Base-by-base conservation (phyloP, 495 filamentous ascomycete species). In the Hypoxylon subgilvum region DNA sequence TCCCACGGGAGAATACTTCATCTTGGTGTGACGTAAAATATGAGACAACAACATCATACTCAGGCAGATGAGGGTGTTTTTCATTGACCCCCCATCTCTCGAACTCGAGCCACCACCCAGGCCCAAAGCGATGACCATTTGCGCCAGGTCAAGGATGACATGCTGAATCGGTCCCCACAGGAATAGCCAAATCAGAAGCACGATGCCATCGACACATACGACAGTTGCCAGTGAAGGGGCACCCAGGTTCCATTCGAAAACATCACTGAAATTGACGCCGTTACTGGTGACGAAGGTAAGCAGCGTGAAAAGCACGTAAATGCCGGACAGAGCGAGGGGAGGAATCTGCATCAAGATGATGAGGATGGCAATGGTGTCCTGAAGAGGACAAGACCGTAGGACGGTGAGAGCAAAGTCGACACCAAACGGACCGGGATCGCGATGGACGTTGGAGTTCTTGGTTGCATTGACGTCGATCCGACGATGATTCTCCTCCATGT, bases 311-410 rank as follows among this genome's bases (percentile, higher is more conserved):
- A 97, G 82, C 67, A 92, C 86, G 69, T 99, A 95, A 69, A 96
- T 89, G 69, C 91, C 78, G 47, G 91, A 92, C 54, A 97, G 81
- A 49, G 96, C 84, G 63, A 91, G 90, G 18, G 93, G 90, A 19
- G 95, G 92, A n/a, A 96, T 84, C 71, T 96, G 94, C 67, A 99
- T 86, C 50, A 99, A 84, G 70, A 99, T 88, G 72, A 99, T 97
- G 70, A 99, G 82, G 69, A 99, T 96, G 67, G 94, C 92, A 74
- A 99, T 90, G 50, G 94, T 96, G 77, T 99, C 94, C 72, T 89
- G 86, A 60, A 96, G 85, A 18, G 94, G 94, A 66, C 91, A 96
- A 19, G 91, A 92, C 58, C 83, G 82, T 58, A 98, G 84, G 54
- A 98, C 94, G 34, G 93, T 97, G 57, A 89, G 82, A 41, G 86